These are phyloP conservation scores for Rhodocollybia butyracea DNA, from an alignment of 768 basidiomycete species.

Conservation along the genomic window DNA sequence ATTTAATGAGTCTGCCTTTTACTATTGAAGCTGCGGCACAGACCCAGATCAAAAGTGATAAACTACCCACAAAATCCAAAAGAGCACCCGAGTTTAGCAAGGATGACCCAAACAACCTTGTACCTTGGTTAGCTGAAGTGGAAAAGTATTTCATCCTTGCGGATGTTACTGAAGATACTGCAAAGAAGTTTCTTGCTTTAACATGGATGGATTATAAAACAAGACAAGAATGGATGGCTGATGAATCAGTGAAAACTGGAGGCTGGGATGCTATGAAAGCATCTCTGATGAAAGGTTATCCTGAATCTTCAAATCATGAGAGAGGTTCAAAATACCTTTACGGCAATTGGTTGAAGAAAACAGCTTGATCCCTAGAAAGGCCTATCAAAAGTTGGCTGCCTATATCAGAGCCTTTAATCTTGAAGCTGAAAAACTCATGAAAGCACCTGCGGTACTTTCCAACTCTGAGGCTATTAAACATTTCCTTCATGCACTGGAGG, in stretches of 20 bases:
- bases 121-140: not conserved
- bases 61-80: not conserved
- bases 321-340: not conserved
- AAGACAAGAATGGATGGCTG: not conserved
- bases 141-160: not conserved
- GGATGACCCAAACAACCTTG: not conserved
- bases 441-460: not conserved
- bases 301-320: not conserved
- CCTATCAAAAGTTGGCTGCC: not conserved
- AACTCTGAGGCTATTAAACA: not conserved
- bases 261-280: not conserved
- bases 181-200: not conserved
- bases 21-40: too few species aligned
- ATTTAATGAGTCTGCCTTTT: too few species aligned
- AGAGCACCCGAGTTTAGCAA: not conserved
- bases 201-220: not conserved
- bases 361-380: not conserved
- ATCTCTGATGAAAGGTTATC: not conserved
- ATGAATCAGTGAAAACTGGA: not conserved
- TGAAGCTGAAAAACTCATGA: not conserved
- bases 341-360: not conserved
- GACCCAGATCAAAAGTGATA: too few species aligned
- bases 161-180: not conserved
- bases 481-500: not conserved
- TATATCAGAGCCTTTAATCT: not conserved